phyloP scores from a whole-genome alignment of 441 rosid genomes.

The Pelargonium hybrid region DNA sequence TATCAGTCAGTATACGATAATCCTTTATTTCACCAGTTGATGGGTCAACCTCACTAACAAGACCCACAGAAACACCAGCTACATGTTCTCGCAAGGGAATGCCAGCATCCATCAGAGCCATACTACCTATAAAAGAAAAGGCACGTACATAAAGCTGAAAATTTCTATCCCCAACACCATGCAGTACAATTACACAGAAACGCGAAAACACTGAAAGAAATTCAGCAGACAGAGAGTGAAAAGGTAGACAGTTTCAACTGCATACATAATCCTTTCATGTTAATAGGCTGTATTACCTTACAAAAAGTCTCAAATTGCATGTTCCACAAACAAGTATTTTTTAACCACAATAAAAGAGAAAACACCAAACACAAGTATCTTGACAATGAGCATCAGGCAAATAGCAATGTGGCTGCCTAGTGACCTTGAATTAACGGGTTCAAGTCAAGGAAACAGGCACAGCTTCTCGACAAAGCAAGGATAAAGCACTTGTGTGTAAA shows the following conservation, averaged over 20 bases:
- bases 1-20: constrained; percentile 80
- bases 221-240: background rate
- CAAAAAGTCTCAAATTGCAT: background rate
- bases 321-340: background rate
- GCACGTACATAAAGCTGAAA: constrained; percentile 12
- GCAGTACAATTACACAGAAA: background rate
- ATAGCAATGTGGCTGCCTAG: too few species aligned
- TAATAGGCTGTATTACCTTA: background rate
- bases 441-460: background rate
- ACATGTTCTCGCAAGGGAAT: constrained; percentile 76
- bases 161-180: constrained; percentile 5
- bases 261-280: background rate
- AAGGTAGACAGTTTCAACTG: background rate
- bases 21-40: constrained; percentile 64
- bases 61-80: constrained; percentile 97
- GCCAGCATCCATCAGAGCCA: constrained; percentile 98
- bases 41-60: constrained; percentile 67
- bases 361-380: too few species aligned
- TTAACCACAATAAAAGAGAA: background rate
- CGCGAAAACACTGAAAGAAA: background rate
- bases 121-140: constrained; percentile 55
- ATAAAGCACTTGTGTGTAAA: background rate
- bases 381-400: too few species aligned
- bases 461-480: constrained; percentile 2
- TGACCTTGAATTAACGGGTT: too few species aligned